phyloP scores from a whole-genome alignment of 139 green algal genomes.

The Edaphochlamys debaryana region DNA sequence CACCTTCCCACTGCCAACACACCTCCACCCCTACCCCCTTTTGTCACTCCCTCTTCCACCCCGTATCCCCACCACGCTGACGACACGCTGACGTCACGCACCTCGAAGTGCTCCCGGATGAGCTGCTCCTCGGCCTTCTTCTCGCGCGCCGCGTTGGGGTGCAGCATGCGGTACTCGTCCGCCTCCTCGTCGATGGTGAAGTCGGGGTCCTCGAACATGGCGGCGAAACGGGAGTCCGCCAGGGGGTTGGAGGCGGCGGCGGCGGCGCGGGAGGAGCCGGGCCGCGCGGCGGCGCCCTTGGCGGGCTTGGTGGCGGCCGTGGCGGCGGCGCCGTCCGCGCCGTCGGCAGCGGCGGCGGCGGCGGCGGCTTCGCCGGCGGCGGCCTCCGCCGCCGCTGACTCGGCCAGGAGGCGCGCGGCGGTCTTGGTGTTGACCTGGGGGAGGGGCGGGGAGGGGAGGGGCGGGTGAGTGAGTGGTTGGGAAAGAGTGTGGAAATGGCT shows the following conservation, averaged over 20 bases:
- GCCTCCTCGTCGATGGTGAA: conserved; percentile 87
- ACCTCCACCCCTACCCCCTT: too few species aligned
- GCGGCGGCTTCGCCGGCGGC: conserved; percentile 19
- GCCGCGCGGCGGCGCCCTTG: conserved; percentile 10
- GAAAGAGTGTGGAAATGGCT: too few species aligned
- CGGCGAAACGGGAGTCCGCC: conserved; percentile 75
- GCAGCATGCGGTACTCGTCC: conserved; percentile 84
- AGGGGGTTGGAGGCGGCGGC: conserved; percentile 52
- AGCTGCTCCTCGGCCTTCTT: conserved; percentile 47
- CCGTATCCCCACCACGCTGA: too few species aligned
- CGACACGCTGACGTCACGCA: too few species aligned
- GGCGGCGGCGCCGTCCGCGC: conserved; percentile 1
- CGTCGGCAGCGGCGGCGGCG: conserved; percentile 30
- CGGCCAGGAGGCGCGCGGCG: conserved; percentile 74
- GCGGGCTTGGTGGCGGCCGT: conserved; percentile 36
- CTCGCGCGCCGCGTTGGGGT: conserved; percentile 82
- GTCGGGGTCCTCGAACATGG: conserved; percentile 87
- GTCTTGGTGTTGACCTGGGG: conserved; percentile 79
- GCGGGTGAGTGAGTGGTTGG: too few species aligned
- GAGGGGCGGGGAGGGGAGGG: too few species aligned
- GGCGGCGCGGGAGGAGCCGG: too few species aligned
- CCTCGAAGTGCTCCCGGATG: conserved; percentile 75
- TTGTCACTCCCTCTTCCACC: too few species aligned
- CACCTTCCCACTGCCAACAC: too few species aligned
- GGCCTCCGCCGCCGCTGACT: conserved; percentile 41